Evolutionary conservation across 345 rosid species (phyloP).

Genomic region (Carallia pectinifolia): DNA sequence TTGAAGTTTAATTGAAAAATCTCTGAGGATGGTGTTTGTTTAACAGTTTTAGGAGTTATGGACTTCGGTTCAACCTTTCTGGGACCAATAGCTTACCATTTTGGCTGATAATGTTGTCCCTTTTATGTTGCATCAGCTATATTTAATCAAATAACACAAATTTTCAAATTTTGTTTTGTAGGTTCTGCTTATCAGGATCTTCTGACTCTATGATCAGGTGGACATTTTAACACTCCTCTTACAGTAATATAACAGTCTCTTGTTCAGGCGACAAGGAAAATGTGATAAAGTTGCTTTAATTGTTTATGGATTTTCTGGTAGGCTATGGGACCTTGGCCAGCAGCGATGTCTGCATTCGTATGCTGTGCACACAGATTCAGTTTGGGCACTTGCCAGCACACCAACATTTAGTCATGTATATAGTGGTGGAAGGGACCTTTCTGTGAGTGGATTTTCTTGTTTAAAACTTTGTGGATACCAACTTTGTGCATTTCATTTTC

Average conservation of each 20-base stretch:
- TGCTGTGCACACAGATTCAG: constrained; percentile 99
- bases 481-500: background rate
- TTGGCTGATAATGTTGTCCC: background rate
- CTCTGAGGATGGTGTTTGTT: background rate
- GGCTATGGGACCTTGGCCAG: constrained; percentile 99
- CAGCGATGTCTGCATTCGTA: constrained; percentile 98
- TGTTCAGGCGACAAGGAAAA: background rate
- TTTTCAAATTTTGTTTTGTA: constrained; percentile 35
- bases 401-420: constrained; percentile 94
- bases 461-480: background rate
- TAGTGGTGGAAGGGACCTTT: constrained; percentile 98
- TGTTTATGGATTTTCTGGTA: constrained; percentile 34
- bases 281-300: background rate
- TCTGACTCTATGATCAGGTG: constrained; percentile 99
- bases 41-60: background rate
- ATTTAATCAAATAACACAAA: background rate
- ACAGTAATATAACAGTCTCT: background rate
- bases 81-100: background rate
- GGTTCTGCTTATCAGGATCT: constrained; percentile 97
- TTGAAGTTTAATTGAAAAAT: background rate
- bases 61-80: background rate
- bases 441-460: constrained; percentile 57
- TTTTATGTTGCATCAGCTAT: background rate
- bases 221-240: constrained; percentile 11
- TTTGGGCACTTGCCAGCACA: constrained; percentile 99